Base-by-base conservation (phyloP, 257 asterid genomes). In the Petunia axillaris region DNA sequence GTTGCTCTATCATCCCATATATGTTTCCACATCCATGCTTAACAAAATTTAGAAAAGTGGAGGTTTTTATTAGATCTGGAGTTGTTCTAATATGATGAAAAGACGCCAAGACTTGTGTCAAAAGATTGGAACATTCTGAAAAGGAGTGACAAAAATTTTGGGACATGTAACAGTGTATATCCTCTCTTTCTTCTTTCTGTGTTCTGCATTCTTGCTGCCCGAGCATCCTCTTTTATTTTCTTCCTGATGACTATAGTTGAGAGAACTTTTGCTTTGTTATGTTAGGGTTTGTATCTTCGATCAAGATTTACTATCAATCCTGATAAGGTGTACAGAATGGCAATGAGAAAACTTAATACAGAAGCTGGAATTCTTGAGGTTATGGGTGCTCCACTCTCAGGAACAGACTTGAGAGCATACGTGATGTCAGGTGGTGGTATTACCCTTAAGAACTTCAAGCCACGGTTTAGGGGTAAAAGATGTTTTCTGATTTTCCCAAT, bases 361-460 rank as follows among this genome's bases (percentile, higher is more conserved):
- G 91, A 97, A 1, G 99, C 99, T 81, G 92, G 97, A 74, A 92
- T 94, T 82, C 98, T 96, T 62, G 99, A 96, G 89, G 95, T 92
- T 60, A 96, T 96, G 99, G 99, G 99, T 39, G 98, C 99, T 38
- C 99, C 99, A 78, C 93, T 96, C 76, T 85, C 98, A 0, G 99
- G 99, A 60, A 92, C 99, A 11, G 98, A 94, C 81, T 83, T 96
- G 87, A 89, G 98, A 84, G 99, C 99, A 52, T 96, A 92, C 81
- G 99, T 96, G 84, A 94, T 96, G 99, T 96, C 98, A 4, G 99
- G 98, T 75, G 99, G 99, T 79, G 97, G 98, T 77, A 85, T 94
- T 82, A 85, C 85, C 52, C 89, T 94, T 82, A 90, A 86, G 87
- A 85, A 86, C 81, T 91, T 92, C 88, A 76, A 82, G 77, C 99